Percentiles rank a stretch among this genome's conserved stretches.
phyloP scores from a whole-genome alignment of 2,329 filamentous ascomycete genomes.

The Aspergillus melleus region DNA sequence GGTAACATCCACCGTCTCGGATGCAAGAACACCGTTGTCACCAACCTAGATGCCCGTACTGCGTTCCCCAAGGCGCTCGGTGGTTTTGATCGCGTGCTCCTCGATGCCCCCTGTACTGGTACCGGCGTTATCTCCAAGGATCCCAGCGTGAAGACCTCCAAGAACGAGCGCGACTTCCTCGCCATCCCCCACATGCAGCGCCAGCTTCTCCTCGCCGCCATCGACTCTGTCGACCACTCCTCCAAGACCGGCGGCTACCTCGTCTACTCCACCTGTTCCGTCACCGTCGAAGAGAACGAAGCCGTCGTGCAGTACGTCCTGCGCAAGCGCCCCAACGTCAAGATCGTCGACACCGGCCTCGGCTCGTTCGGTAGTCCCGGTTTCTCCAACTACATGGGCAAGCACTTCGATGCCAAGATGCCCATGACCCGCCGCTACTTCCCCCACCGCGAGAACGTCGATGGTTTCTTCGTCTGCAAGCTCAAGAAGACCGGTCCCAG shows the following conservation, averaged over 20 bases:
- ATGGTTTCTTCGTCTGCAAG: conserved; percentile 98
- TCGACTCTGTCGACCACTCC: conserved; percentile 89
- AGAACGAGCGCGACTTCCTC: conserved; percentile 93
- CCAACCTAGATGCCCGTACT: conserved; percentile 82
- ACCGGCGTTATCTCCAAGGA: conserved; percentile 98
- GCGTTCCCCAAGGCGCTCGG: conserved; percentile 94
- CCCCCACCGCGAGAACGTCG: conserved; percentile 89
- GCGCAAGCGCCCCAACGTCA: conserved; percentile 87
- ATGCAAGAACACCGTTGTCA: conserved; percentile 90
- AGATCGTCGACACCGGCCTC: conserved; percentile 86
- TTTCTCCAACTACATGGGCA: conserved; percentile 87
- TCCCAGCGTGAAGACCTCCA: conserved; percentile 95
- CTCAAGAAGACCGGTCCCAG: conserved; percentile 89
- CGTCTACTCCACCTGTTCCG: conserved; percentile 95
- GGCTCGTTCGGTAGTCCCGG: conserved; percentile 83
- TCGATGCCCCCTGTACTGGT: conserved; percentile 93
- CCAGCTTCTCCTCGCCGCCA: conserved; percentile 86
- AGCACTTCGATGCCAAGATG: conserved; percentile 84
- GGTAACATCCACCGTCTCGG: conserved; percentile 96
- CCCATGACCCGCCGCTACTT: conserved; percentile 83
- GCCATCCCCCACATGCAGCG: conserved; percentile 92
- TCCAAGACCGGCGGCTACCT: conserved; percentile 93
- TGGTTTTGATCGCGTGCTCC: conserved; percentile 89
- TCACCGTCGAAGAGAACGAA: conserved; percentile 93
- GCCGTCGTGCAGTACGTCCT: conserved; percentile 92